A percentile compares a stretch with the other conserved stretches of the same genome.
phyloP scores from a whole-genome alignment of 2,329 filamentous ascomycete species.

The Sarocladium oryzae region DNA sequence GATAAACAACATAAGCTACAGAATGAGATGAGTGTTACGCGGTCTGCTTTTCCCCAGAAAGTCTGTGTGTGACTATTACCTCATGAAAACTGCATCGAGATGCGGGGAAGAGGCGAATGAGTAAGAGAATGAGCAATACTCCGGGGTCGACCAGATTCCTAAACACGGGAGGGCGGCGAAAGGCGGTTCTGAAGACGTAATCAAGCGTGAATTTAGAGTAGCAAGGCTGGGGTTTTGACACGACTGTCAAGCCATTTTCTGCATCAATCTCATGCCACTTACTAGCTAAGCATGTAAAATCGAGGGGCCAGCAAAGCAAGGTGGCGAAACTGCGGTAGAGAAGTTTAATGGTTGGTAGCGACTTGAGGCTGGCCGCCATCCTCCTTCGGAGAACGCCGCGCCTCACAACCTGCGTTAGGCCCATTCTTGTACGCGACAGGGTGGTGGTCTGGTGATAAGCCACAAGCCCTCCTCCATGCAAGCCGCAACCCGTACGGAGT shows the following conservation, averaged over 20 bases:
- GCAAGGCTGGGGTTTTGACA: not conserved
- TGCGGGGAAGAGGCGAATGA: not conserved
- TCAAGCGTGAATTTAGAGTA: too few species aligned
- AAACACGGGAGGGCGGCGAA: too few species aligned
- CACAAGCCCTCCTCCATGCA: not conserved
- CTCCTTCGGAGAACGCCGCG: slow-evolving; percentile 4
- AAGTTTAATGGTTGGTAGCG: not conserved
- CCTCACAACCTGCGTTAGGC: not conserved
- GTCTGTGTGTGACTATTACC: slow-evolving; percentile 2
- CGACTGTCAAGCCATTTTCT: too few species aligned
- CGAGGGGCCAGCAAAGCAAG: too few species aligned
- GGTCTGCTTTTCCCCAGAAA: slow-evolving; percentile 5
- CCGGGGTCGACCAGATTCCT: too few species aligned
- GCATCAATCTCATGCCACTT: too few species aligned
- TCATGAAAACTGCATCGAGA: not conserved
- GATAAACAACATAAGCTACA: not conserved
- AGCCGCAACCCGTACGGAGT: too few species aligned
- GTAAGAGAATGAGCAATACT: not conserved
- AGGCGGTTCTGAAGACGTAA: not conserved
- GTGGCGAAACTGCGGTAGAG: too few species aligned
- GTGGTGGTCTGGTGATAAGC: slow-evolving; percentile 3
- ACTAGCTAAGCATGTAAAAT: too few species aligned
- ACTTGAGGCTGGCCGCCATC: not conserved
- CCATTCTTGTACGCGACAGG: not conserved
- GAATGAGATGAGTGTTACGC: not conserved